Evolutionary conservation across 192 early-diverging fungal species (phyloP).

Genomic region (Podila horticola): DNA sequence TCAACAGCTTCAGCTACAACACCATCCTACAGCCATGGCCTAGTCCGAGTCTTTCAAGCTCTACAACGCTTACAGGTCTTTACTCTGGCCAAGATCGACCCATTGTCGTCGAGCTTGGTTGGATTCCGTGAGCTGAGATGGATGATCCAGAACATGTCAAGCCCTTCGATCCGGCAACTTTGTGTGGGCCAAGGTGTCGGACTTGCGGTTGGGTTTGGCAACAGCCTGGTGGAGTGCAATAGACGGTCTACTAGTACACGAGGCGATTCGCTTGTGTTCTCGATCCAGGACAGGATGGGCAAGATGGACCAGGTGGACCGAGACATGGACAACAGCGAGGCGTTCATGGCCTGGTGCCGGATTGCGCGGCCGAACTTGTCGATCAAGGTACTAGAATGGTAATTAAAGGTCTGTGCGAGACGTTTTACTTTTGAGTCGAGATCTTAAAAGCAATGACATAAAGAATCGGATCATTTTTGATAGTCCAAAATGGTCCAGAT

Average conservation of each 20-base stretch:
- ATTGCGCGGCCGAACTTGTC: neutral
- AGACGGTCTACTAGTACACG: neutral
- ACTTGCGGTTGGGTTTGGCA: neutral
- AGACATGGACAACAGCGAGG: neutral
- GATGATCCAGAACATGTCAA: slow-evolving; percentile 3
- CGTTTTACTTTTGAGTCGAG: too few species aligned
- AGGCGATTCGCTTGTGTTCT: neutral
- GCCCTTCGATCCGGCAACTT: neutral
- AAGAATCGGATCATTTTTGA: too few species aligned
- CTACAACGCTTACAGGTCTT: neutral
- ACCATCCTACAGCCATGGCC: neutral
- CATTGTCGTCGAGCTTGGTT: neutral
- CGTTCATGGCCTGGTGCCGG: neutral
- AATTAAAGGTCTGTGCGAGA: neutral
- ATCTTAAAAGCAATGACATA: too few species aligned
- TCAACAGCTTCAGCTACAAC: neutral
- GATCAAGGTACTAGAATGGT: neutral
- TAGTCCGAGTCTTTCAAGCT: neutral
- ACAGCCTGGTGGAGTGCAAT: neutral
- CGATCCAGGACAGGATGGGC: neutral
- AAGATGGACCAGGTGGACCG: slow-evolving; percentile 3
- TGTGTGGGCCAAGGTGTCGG: slow-evolving; percentile 1
- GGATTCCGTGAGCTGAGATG: neutral
- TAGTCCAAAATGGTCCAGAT: too few species aligned
- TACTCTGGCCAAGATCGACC: slow-evolving; percentile 1